Base-by-base conservation (phyloP, 257 asterid genomes). In the Linaria vulgaris region DNA sequence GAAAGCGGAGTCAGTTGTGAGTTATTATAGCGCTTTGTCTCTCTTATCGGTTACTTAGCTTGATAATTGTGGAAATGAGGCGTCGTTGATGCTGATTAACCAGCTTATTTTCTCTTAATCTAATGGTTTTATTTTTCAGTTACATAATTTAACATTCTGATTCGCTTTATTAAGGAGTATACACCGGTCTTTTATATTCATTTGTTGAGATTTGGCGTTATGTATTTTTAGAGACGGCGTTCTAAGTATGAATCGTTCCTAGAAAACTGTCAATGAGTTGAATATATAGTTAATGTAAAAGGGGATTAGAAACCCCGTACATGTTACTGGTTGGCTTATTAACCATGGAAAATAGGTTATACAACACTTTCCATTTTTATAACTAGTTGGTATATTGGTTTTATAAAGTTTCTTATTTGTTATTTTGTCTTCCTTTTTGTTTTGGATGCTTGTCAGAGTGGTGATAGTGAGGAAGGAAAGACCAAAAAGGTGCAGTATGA, bases 401-500 rank as follows among this genome's bases (percentile, higher is more conserved):
- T 73, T 56, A 53, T 23, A 15, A 21, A 57, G 54, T 69, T 72
- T 58, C 68, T 17, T 51, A 50, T 44, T 45, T 13, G 24, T 60
- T 68, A 41, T 54, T 47, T 12, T 68, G 14, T 49, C 52, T 54
- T 0, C n/a, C 9, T 21, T 65, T 1, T 15, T 7, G 9, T 5
- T 13, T 20, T 10, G 56, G 22, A 37, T 61, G 61, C 51, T 65
- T 52, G 60, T 41, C 71, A 94, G 97, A 86, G 78, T 81, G 96
- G 88, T 52, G 97, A 94, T 67, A 34, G 79, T 71, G 99, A 94
- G 70, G 99, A 94, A 20, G 96, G 94, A 62, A 94, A 94, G 79
- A 31, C 90, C 50, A 94, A 87, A 76, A 84, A 81, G 52, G 82
- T 77, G 49, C 90, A 89, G 61, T 94, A 94, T 64, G 99, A 94